Conservation (phyloP, 495 filamentous ascomycete species). For the Lentithecium fluviatile region DNA sequence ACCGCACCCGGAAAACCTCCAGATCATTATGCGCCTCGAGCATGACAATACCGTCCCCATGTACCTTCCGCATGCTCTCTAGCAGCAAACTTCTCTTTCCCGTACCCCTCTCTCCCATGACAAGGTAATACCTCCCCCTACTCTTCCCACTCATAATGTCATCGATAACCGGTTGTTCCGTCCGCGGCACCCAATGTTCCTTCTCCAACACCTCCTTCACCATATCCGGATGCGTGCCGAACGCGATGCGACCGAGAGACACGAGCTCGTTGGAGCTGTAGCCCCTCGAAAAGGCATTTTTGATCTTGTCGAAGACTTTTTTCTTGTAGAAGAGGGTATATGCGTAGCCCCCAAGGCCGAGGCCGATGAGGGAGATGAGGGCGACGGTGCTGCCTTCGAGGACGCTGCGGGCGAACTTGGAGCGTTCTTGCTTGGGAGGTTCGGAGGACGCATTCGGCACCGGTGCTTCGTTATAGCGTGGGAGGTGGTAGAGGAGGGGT, state of each 20-base stretch:
- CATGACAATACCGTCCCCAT: slow-evolving; percentile 27
- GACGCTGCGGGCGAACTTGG: slow-evolving; percentile 6
- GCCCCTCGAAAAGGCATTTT: slow-evolving; percentile 15
- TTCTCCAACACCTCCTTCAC: slow-evolving; percentile 1
- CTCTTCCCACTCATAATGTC: slow-evolving; percentile 19
- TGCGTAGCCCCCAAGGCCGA: slow-evolving; percentile 22
- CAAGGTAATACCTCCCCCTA: slow-evolving; percentile 18
- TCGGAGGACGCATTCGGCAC: neutral
- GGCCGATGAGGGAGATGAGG: slow-evolving; percentile 18
- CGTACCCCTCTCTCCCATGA: slow-evolving; percentile 27
- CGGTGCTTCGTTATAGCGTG: neutral
- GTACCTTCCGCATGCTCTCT: slow-evolving; percentile 18
- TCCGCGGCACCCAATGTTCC: slow-evolving; percentile 18
- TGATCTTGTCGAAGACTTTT: slow-evolving; percentile 19
- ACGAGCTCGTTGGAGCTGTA: slow-evolving; percentile 27
- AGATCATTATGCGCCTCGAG: slow-evolving; percentile 25
- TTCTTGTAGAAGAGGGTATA: slow-evolving; percentile 25
- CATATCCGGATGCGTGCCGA: slow-evolving; percentile 3
- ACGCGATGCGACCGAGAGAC: slow-evolving; percentile 12
- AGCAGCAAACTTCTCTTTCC: slow-evolving; percentile 23
- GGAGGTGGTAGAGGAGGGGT: neutral
- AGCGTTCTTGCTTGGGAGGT: neutral
- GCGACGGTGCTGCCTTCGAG: slow-evolving; percentile 22
- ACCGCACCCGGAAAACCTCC: slow-evolving; percentile 26
- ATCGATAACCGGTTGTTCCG: slow-evolving; percentile 26